Conservation (phyloP, 2,329 filamentous ascomycete genomes). For the Hypoxylon sp. region DNA sequence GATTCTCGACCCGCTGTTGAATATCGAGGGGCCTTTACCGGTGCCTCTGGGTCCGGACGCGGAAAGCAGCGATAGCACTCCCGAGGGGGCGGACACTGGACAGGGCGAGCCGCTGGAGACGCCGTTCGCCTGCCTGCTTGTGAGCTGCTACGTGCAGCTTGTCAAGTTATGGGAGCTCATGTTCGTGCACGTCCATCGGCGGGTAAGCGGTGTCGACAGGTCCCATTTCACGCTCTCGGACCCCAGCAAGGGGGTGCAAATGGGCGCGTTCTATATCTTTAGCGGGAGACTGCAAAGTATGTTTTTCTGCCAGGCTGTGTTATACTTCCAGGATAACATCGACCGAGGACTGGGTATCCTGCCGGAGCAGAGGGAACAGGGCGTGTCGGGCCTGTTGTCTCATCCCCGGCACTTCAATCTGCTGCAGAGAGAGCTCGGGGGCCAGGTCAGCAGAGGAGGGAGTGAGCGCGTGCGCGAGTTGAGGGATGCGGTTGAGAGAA, state of each 20-base stretch:
- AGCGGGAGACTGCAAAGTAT: conserved; percentile 41
- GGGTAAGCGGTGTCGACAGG: conserved; percentile 21
- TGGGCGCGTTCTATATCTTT: conserved; percentile 42
- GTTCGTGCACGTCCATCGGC: conserved; percentile 34
- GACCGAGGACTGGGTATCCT: conserved; percentile 40
- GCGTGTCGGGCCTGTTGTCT: conserved; percentile 20
- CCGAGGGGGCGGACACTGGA: not conserved
- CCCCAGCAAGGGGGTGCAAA: conserved; percentile 39
- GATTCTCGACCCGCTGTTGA: conserved; percentile 13
- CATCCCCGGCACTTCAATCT: conserved; percentile 35
- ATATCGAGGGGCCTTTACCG: not conserved
- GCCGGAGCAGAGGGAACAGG: conserved; percentile 33
- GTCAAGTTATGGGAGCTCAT: conserved; percentile 41
- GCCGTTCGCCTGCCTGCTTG: conserved; percentile 35
- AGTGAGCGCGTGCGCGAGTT: conserved; percentile 26
- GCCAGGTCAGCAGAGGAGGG: conserved; percentile 4
- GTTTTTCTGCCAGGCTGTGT: conserved; percentile 41
- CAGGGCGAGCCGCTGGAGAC: conserved; percentile 24
- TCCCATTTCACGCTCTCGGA: conserved; percentile 22
- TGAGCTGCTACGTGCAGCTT: conserved; percentile 45
- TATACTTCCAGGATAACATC: conserved; percentile 42
- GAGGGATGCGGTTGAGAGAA: conserved; percentile 33
- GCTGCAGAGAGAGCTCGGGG: conserved; percentile 37
- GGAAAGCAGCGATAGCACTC: not conserved
- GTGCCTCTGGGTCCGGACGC: not conserved